Evolutionary conservation across 2,329 filamentous ascomycete species (phyloP), one percentile per base, ranked within the genome.

Genomic region (Domatiomyces catenatus): DNA sequence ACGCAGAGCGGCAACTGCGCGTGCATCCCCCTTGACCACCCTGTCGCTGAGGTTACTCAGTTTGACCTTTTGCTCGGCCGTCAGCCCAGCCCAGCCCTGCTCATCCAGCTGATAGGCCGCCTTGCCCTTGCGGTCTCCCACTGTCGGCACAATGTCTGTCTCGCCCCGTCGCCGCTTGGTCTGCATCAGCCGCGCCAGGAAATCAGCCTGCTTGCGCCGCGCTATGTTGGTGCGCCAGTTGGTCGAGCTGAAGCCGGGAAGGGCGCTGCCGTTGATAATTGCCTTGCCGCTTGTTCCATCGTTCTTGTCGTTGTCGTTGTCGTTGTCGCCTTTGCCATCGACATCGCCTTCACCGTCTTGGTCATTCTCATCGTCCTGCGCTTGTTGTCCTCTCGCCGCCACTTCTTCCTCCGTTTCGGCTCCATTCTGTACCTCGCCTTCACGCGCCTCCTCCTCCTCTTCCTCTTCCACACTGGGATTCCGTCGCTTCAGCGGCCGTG

Each of bases 121-220:
- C 32, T 39, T 39, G 32, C 32, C 32, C 32, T 39, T 39, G 32
- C 32, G 32, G 10, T 39, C 32, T 39, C 32, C 32, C 32, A 39
- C 32, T 22, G 80, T 83, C 22, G 66, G 65, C n/a, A 85, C 80
- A 15, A 76, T 67, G 60, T 86, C 83, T 17, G 64, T 71, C 63
- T 86, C 81, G 6, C 80, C 81, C 57, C 73, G 79, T 24, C 72
- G 71, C 47, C 72, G 73, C 64, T 87, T 87, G 48, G 83, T 65
- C 10, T 74, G 72, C 56, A 81, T 82, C 20, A 88, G 61, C 24
- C 77, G 76, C 58, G 83, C 77, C 1, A 87, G 66, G 60, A 87
- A 87, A 15, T 61, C 62, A 1, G 67, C 67, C 59, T 76, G 73
- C 43, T 69, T 67, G 42, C 68, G 67, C 18, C 64, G 61, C 12